Evolutionary conservation across 1,139 yeast genomes (phyloP).

Genomic region (Candida labiduridarum): DNA sequence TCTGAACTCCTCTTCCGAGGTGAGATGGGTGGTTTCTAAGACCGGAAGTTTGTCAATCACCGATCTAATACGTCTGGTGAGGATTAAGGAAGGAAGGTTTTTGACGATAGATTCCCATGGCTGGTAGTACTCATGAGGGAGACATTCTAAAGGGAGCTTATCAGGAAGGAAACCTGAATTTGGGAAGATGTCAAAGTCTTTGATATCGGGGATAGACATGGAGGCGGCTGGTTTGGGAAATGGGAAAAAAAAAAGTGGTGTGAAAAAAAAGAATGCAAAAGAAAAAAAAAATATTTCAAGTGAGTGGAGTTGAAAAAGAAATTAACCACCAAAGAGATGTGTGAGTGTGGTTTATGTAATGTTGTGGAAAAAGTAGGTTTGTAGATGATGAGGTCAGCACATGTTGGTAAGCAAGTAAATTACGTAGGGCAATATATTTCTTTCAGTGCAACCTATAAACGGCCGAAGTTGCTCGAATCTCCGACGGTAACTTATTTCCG

Average conservation of each 20-base stretch:
- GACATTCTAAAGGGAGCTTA: conserved; percentile 57
- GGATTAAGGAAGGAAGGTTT: conserved; percentile 70
- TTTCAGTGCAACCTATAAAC: too few relatives aligned
- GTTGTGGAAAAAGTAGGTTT: too few relatives aligned
- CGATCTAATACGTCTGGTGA: conserved; percentile 62
- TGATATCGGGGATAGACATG: conserved; percentile 28
- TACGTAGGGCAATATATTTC: too few relatives aligned
- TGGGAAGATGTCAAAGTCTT: conserved; percentile 71
- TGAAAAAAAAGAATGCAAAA: background rate
- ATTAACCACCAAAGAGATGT: too few relatives aligned
- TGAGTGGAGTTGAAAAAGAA: too few relatives aligned
- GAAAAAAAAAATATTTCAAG: too few relatives aligned
- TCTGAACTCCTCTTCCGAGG: conserved; percentile 55
- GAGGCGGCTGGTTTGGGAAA: background rate
- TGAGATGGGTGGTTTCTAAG: conserved; percentile 48
- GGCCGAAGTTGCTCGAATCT: too few relatives aligned
- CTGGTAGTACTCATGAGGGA: conserved; percentile 63
- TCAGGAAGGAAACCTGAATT: conserved; percentile 79
- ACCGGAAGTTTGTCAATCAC: conserved; percentile 63
- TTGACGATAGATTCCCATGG: conserved; percentile 78
- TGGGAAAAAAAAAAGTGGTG: background rate
- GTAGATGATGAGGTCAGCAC: too few relatives aligned
- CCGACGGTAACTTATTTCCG: too few relatives aligned
- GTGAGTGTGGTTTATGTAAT: too few relatives aligned
- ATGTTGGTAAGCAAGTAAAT: too few relatives aligned